phyloP scores from a whole-genome alignment of 2,329 filamentous ascomycete genomes.

The Tolypocladium album region DNA sequence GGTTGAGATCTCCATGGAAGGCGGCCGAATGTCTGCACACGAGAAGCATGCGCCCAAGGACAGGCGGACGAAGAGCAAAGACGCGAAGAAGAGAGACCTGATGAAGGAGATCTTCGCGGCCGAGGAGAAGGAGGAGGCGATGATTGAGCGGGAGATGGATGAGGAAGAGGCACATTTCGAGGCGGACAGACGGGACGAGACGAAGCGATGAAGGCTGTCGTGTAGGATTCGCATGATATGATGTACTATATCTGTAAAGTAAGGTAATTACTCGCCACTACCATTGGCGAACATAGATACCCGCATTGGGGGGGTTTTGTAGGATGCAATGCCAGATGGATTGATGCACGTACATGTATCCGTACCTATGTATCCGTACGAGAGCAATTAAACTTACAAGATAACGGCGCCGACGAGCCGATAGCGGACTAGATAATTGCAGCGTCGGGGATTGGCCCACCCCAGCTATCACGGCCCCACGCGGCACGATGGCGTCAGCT shows the following conservation, averaged over 20 bases:
- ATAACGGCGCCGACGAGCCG: neutral
- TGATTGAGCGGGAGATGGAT: conserved; percentile 20
- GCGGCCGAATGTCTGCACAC: conserved; percentile 23
- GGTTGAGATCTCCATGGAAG: conserved; percentile 23
- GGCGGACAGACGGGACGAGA: conserved; percentile 2
- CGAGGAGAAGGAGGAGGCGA: conserved; percentile 19
- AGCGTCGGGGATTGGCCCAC: conserved; percentile 9
- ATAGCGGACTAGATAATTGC: neutral
- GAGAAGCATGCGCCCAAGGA: conserved; percentile 24
- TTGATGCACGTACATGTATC: no score
- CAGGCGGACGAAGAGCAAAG: conserved; percentile 30
- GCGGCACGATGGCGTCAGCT: conserved; percentile 23
- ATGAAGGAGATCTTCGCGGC: conserved; percentile 27
- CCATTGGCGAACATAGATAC: neutral
- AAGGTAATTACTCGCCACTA: neutral
- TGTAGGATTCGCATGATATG: neutral
- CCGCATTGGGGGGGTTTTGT: neutral
- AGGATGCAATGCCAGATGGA: neutral
- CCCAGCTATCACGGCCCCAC: conserved; percentile 7
- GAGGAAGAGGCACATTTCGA: conserved; percentile 16
- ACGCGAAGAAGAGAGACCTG: conserved; percentile 24
- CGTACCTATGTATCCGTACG: no score
- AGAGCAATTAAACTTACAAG: no score
- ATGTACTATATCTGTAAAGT: neutral
- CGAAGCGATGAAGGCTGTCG: neutral